Conservation (phyloP, 2,329 filamentous ascomycete genomes). For the Passalora sequoiae region DNA sequence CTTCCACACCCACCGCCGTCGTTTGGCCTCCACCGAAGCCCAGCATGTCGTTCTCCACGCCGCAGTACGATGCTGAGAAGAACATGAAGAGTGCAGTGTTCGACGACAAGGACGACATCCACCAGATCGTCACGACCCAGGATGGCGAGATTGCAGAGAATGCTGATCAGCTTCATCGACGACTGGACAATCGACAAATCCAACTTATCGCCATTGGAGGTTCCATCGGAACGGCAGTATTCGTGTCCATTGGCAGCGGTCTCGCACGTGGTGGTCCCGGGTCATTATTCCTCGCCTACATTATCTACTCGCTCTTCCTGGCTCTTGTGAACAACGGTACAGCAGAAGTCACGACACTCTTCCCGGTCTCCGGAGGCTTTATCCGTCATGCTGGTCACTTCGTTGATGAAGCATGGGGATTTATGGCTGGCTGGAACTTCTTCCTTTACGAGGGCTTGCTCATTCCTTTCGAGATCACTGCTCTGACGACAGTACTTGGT, state of each 20-base stretch:
- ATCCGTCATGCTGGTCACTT: constrained; percentile 60
- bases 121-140: constrained; percentile 18
- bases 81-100: constrained; percentile 2
- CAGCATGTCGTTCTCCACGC: not conserved
- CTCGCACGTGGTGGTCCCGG: constrained; percentile 48
- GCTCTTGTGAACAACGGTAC: constrained; percentile 61
- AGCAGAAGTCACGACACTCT: constrained; percentile 60
- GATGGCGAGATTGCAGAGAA: constrained; percentile 30
- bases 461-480: constrained; percentile 51
- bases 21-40: not conserved
- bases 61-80: not conserved
- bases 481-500: constrained; percentile 38
- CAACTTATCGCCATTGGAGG: constrained; percentile 34
- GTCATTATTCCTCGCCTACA: constrained; percentile 56
- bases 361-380: constrained; percentile 60
- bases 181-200: constrained; percentile 46
- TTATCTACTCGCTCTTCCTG: constrained; percentile 52
- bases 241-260: constrained; percentile 52
- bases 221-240: constrained; percentile 32
- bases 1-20: not conserved
- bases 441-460: constrained; percentile 38
- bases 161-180: constrained; percentile 41
- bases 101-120: constrained; percentile 7
- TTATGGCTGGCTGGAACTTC: constrained; percentile 39
- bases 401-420: constrained; percentile 60